Evolutionary conservation across 2,329 filamentous ascomycete genomes (phyloP), one percentile per base, ranked within the genome.

Genomic region (Ophiosphaerella narmari): DNA sequence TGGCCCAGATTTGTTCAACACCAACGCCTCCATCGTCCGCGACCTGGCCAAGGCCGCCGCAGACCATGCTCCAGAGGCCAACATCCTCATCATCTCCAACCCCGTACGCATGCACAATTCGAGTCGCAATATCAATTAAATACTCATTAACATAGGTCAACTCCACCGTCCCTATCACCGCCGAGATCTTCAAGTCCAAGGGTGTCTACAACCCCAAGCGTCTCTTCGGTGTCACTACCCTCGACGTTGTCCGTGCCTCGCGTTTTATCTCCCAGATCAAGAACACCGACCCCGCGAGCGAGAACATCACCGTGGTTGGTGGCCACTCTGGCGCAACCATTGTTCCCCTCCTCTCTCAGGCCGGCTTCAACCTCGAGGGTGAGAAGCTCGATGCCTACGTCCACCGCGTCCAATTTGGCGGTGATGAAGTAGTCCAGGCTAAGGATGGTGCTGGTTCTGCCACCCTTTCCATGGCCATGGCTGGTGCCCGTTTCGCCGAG

Each of bases 181-280:
- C 91, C 75, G 94, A 97, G 86, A 87, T 97, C 75, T 96, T 92
- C 90, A 97, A 97, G 88, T 80, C 85, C 76, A 84, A 81, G 69
- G 91, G 91, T 66, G 93, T 97, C 82, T 99, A 97, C 88, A 93
- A 99, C 87, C 92, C 94, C 78, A 95, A 95, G 88, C 90, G 90
- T 74, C 90, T 99, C 69, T 99, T 99, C 81, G 94, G 94, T 83
- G 94, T 99, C 75, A 99, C 94, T 80, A 97, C 94, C 73, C 91
- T 99, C 72, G 94, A 99, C 72, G 92, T 97, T 62, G 94, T 99
- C 78, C 94, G 94, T 75, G 93, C 94, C 73, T 92, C 88, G 74
- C 91, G 92, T 81, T 99, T 99, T 86, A 94, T 97, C 80, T 91
- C 89, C 71, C 87, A 97, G 85, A 79, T 96, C 80, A 93, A 96